Base-by-base conservation (phyloP, 129 eudicot genomes). In the Chrysanthemum lavandulifolium region DNA sequence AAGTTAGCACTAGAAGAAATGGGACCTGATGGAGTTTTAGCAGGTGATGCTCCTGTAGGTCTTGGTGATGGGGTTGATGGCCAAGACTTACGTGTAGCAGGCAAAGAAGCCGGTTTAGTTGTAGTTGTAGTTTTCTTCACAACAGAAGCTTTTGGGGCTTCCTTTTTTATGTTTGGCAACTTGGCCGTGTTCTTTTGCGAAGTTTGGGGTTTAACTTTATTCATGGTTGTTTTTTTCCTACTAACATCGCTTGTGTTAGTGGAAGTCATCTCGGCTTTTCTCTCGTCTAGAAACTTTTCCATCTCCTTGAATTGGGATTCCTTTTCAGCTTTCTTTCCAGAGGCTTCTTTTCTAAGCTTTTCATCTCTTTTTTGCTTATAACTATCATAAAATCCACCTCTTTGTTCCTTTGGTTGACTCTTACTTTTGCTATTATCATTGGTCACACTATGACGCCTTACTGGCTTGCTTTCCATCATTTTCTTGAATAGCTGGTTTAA, bases 11-110 rank as follows among this genome's bases (percentile, higher is more conserved):
- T 27, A 73, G 87, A 73, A 73, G 87, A 73, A 71, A 86, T 18
- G 56, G 79, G 48, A 16, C 85, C 73, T 4, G 71, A 18, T 63
- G 90, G 80, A 61, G 86, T 84, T 82, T 73, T 85, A 62, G 91
- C 82, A 48, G 98, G 84, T 62, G 95, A 68, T 49, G 73, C 50
- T 57, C 90, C 92, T n/a, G 76, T 54, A 64, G 82, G 72, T 71
- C 72, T 47, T 31, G 93, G 82, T 43, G 90, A 84, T 76, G 96
- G 93, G 29, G 87, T 79, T 36, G 94, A 69, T 0, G 99, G 97
- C 99, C 99, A 90, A 67, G 99, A 94, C 72, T 88, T 88, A 45
- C 94, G 90, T n/a, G 94, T 84, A 57, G 91, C 90, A 40, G 97
- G 97, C 80, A 90, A 27, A 18, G 88, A 78, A 27, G 91, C 82